These are phyloP conservation scores for Parafenestella ontariensis DNA, from an alignment of 2,329 filamentous ascomycete species.

Conservation along the genomic window DNA sequence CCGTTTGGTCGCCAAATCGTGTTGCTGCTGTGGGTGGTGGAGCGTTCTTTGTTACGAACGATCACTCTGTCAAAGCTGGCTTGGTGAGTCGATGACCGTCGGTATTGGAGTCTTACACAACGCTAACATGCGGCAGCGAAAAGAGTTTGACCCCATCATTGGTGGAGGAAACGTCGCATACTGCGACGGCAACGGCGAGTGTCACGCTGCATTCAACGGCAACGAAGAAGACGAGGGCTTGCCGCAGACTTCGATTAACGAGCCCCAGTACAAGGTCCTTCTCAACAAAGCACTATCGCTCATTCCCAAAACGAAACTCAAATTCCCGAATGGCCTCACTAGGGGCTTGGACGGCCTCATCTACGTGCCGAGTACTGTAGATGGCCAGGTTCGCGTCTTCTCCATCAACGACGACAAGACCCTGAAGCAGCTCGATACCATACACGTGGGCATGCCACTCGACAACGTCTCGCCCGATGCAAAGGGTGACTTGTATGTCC, in stretches of 20 bases:
- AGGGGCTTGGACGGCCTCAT: conserved; percentile 31
- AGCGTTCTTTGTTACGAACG: conserved; percentile 33
- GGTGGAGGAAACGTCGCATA: conserved; percentile 39
- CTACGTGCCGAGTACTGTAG: conserved; percentile 36
- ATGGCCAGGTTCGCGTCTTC: conserved; percentile 33
- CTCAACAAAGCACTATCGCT: conserved; percentile 4
- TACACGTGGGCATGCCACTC: conserved; percentile 32
- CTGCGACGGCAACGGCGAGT: conserved; percentile 25
- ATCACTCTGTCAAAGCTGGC: conserved; percentile 36
- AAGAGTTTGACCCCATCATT: conserved; percentile 29
- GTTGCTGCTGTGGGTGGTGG: conserved; percentile 27
- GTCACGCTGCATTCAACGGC: conserved; percentile 23
- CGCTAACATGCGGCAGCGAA: conserved; percentile 11
- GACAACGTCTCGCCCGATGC: conserved; percentile 38
- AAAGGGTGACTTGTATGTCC: conserved; percentile 33
- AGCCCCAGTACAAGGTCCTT: conserved; percentile 9
- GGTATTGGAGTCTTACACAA: not conserved
- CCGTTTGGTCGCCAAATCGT: conserved; percentile 34
- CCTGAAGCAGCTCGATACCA: conserved; percentile 28
- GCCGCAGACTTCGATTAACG: not conserved
- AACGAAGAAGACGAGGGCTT: conserved; percentile 8
- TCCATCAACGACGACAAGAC: conserved; percentile 22
- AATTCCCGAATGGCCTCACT: conserved; percentile 39
- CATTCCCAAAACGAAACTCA: conserved; percentile 29
- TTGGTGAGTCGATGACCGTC: conserved; percentile 13